Evolutionary conservation across 2,329 filamentous ascomycete genomes (phyloP).

Genomic region (Xylariaceae sp.): DNA sequence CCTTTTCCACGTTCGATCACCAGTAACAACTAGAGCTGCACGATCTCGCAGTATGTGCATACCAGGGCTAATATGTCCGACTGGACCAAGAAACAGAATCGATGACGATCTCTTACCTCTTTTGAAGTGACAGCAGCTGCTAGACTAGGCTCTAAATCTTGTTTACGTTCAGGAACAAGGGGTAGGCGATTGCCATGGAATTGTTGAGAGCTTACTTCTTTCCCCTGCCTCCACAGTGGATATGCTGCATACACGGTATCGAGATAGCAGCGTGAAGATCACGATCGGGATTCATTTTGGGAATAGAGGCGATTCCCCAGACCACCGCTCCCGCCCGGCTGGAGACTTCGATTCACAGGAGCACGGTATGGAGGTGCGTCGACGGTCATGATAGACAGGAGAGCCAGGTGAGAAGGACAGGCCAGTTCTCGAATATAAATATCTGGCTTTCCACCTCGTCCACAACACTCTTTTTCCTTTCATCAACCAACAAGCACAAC

Average conservation of each 20-base stretch:
- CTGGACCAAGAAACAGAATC: no score
- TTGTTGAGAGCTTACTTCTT: no score
- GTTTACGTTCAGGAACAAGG: no score
- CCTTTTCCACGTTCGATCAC: constrained; percentile 9
- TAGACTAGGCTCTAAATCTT: no score
- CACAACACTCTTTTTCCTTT: constrained; percentile 7
- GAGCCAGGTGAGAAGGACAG: background rate
- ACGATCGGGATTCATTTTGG: constrained; percentile 14
- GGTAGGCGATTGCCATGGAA: no score
- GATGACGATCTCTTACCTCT: no score
- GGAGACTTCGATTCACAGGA: no score
- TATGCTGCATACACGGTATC: background rate
- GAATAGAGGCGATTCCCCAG: background rate
- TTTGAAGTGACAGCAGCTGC: no score
- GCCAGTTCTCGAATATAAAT: constrained; percentile 22
- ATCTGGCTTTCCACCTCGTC: constrained; percentile 9
- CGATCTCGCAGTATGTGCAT: no score
- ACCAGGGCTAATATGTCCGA: no score
- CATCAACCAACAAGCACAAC: constrained; percentile 17
- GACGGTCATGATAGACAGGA: background rate
- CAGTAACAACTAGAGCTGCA: constrained; percentile 1
- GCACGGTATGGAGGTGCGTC: no score
- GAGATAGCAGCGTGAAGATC: background rate
- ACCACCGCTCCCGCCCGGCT: background rate
- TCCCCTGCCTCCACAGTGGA: no score